A percentile compares a stretch with the other conserved stretches of the same genome.
phyloP scores from a whole-genome alignment of 176 grass and related monocot species.

The Musa acuminata region DNA sequence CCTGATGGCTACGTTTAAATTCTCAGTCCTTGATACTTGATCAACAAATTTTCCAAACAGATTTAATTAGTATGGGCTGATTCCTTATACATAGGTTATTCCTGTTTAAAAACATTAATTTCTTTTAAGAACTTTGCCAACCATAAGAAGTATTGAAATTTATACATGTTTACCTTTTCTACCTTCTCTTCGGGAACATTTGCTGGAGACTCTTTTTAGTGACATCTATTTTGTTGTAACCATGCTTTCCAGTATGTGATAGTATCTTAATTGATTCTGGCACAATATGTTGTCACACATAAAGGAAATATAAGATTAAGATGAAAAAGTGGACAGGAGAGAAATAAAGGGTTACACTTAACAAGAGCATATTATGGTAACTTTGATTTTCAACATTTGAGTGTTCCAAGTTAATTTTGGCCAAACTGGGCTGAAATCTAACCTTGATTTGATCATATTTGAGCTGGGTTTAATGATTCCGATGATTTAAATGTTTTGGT shows the following conservation, averaged over 20 bases:
- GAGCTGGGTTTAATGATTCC: not conserved
- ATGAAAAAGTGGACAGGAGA: not conserved
- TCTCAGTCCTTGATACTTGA: not conserved
- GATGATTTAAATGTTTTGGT: conserved; percentile 11
- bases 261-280: not conserved
- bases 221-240: not conserved
- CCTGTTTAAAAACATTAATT: not conserved
- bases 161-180: not conserved
- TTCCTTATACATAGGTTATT: not conserved
- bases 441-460: conserved; percentile 1
- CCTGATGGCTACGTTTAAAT: not conserved
- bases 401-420: not conserved
- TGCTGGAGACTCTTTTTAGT: not conserved
- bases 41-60: not conserved
- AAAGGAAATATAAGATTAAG: not conserved
- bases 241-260: not conserved
- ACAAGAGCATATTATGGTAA: too few species aligned
- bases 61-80: not conserved
- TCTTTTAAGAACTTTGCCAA: not conserved
- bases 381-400: too few species aligned
- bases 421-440: not conserved
- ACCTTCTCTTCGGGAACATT: not conserved
- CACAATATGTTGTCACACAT: not conserved
- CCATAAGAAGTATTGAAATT: too few species aligned
- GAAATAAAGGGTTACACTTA: not conserved